phyloP scores from a whole-genome alignment of 2,329 filamentous ascomycete species.

The Exophiala bonariae region DNA sequence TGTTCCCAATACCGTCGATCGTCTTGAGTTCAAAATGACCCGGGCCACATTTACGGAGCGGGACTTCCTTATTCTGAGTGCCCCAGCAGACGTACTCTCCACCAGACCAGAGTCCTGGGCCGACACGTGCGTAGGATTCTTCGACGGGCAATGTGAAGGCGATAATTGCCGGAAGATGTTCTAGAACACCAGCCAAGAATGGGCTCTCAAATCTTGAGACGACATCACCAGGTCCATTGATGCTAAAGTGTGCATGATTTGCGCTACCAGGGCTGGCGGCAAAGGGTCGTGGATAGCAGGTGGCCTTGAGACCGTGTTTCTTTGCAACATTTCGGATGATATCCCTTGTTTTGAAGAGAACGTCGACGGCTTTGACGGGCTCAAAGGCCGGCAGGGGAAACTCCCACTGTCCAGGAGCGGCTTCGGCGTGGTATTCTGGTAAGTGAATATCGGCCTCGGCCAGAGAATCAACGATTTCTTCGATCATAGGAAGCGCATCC shows the following conservation, averaged over 20 bases:
- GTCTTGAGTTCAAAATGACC: slow-evolving; percentile 78
- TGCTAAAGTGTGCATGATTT: slow-evolving; percentile 69
- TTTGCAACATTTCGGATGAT: slow-evolving; percentile 66
- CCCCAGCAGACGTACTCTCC: slow-evolving; percentile 79
- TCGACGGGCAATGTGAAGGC: slow-evolving; percentile 69
- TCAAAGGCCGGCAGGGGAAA: slow-evolving; percentile 66
- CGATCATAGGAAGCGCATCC: slow-evolving; percentile 58
- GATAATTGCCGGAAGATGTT: slow-evolving; percentile 64
- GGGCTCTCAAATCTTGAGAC: slow-evolving; percentile 46
- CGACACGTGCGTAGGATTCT: slow-evolving; percentile 67
- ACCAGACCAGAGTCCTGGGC: slow-evolving; percentile 73
- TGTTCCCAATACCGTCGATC: slow-evolving; percentile 77
- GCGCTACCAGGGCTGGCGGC: slow-evolving; percentile 60
- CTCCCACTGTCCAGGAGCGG: slow-evolving; percentile 73
- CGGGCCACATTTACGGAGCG: slow-evolving; percentile 65
- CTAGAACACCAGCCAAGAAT: slow-evolving; percentile 72
- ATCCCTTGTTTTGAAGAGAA: slow-evolving; percentile 68
- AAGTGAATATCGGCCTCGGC: slow-evolving; percentile 63
- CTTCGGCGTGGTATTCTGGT: slow-evolving; percentile 74
- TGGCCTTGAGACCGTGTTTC: slow-evolving; percentile 64
- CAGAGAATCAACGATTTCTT: slow-evolving; percentile 65
- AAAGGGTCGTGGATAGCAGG: slow-evolving; percentile 72
- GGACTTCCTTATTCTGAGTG: slow-evolving; percentile 75
- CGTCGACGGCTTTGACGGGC: slow-evolving; percentile 69
- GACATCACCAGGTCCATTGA: slow-evolving; percentile 48